phyloP scores from a whole-genome alignment of 495 filamentous ascomycete genomes.

The Neurospora sp. region DNA sequence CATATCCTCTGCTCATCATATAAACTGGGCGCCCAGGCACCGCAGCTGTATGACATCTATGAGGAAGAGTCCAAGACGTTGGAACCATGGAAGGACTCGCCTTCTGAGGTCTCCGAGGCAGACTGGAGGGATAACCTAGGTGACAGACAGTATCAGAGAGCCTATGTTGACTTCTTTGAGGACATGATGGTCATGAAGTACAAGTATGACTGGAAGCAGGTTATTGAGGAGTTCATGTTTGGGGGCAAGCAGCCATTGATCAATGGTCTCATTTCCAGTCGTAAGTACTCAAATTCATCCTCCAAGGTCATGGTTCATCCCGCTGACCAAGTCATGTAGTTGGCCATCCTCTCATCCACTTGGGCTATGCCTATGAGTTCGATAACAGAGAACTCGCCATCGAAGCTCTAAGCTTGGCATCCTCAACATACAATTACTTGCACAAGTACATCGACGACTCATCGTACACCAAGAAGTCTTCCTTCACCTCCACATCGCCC shows the following conservation, averaged over 20 bases:
- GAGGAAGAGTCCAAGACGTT: conserved; percentile 60
- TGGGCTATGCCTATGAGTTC: conserved; percentile 81
- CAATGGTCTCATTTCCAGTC: conserved; percentile 62
- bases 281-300: conserved; percentile 41
- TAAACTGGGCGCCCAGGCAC: conserved; percentile 61
- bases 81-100: conserved; percentile 78
- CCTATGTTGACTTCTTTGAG: conserved; percentile 87
- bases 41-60: conserved; percentile 68
- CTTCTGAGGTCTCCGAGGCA: conserved; percentile 65
- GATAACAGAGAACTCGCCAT: conserved; percentile 69
- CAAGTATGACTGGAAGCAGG: conserved; percentile 74
- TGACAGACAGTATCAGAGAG: conserved; percentile 69
- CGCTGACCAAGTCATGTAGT: conserved; percentile 39
- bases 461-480: conserved; percentile 49
- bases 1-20: conserved; percentile 83
- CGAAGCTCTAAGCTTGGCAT: conserved; percentile 64
- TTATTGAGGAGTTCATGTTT: conserved; percentile 68
- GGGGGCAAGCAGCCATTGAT: conserved; percentile 67
- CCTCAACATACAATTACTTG: conserved; percentile 61
- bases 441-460: conserved; percentile 73
- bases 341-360: conserved; percentile 79
- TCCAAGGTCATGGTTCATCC: neutral
- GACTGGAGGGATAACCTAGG: conserved; percentile 86
- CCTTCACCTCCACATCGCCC: conserved; percentile 44
- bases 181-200: conserved; percentile 64